Evolutionary conservation across 257 asterid species (phyloP).

Genomic region (Solanum medicagineum): DNA sequence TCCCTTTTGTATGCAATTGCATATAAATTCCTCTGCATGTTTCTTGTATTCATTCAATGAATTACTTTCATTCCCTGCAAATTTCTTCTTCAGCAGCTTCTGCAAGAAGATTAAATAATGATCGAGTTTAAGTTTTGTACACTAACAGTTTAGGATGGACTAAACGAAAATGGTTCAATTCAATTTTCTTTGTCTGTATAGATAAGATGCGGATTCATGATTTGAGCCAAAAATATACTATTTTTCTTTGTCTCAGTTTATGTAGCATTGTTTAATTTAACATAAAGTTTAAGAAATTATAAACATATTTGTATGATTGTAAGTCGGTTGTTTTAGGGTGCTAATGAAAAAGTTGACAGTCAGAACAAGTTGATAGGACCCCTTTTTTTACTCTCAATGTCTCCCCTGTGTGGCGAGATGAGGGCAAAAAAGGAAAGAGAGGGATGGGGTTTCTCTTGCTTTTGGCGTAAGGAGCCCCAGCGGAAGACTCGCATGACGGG

Average conservation of each 20-base stretch:
- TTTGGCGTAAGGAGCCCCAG: too few species aligned
- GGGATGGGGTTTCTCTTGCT: too few species aligned
- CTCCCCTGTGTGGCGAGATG: too few species aligned
- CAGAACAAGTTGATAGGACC: too few species aligned
- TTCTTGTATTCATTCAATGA: conserved; percentile 6
- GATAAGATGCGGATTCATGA: background rate
- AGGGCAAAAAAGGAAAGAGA: too few species aligned
- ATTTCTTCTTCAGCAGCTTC: conserved; percentile 17
- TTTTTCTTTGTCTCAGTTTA: rapidly evolving
- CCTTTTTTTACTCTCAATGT: too few species aligned
- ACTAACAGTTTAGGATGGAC: background rate
- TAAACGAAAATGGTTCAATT: background rate
- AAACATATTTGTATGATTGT: background rate
- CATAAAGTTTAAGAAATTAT: too few species aligned
- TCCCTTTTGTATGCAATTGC: conserved; percentile 45
- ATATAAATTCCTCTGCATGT: conserved; percentile 31
- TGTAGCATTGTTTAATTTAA: too few species aligned
- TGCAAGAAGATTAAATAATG: background rate
- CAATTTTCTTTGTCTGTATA: background rate
- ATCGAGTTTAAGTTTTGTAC: background rate
- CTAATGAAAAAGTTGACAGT: too few species aligned
- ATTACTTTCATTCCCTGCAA: conserved; percentile 2
- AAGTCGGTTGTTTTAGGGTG: too few species aligned
- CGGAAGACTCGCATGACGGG: too few species aligned
- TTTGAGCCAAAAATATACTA: background rate